Evolutionary conservation across 1,139 yeast species (phyloP).

Genomic region (Kluyveromyces sp.): DNA sequence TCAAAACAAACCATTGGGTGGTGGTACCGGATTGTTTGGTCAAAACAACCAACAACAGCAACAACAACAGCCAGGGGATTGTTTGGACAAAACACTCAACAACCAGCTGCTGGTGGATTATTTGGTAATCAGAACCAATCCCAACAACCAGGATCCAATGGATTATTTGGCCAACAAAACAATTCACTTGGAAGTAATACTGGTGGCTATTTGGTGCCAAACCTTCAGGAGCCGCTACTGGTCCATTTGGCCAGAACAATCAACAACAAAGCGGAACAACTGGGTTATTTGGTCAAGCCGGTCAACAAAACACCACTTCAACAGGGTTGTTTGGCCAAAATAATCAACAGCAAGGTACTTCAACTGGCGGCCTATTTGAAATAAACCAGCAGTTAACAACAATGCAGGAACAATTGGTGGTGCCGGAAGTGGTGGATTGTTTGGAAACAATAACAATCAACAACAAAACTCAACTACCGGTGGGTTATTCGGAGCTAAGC

Average conservation of each 20-base stretch:
- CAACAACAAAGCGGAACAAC: conserved; percentile 24
- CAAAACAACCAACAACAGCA: conserved; percentile 24
- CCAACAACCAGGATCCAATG: conserved; percentile 24
- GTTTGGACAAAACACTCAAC: conserved; percentile 23
- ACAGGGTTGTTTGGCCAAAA: conserved; percentile 26
- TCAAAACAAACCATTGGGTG: conserved; percentile 11
- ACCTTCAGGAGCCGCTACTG: conserved; percentile 1
- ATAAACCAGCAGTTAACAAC: conserved; percentile 18
- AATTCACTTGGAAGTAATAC: conserved; percentile 11
- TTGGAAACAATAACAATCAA: conserved; percentile 22
- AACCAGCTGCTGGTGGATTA: conserved; percentile 10
- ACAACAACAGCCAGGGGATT: conserved; percentile 14
- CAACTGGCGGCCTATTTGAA: conserved; percentile 25
- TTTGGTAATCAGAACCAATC: conserved; percentile 25
- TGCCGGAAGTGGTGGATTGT: conserved; percentile 27
- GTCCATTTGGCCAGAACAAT: conserved; percentile 23
- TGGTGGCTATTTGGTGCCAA: conserved; percentile 28
- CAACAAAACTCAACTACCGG: conserved; percentile 14
- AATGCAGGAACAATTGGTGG: conserved; percentile 14
- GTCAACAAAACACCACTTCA: conserved; percentile 13
- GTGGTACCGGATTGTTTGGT: conserved; percentile 29
- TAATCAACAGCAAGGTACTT: conserved; percentile 23
- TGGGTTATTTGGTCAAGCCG: conserved; percentile 25
- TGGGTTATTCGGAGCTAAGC: conserved; percentile 32
- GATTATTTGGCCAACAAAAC: conserved; percentile 24